Base-by-base conservation (phyloP, 345 rosid genomes). In the Mangifera indica region DNA sequence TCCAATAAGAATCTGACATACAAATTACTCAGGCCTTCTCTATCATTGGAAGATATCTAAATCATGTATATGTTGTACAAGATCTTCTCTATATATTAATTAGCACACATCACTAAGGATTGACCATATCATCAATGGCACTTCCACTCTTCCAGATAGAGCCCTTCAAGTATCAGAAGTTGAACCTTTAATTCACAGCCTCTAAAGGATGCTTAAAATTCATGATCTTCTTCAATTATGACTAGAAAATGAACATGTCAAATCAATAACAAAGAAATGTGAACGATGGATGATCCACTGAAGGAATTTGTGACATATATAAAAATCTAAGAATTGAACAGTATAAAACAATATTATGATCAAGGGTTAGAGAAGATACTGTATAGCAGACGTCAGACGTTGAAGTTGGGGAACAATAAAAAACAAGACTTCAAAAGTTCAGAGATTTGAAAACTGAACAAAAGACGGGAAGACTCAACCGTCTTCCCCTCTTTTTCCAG, bases 121-220 rank as follows among this genome's bases (percentile, higher is more conserved):
- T 32, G 60, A 56, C 60, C 32, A 58, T 58, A 10, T 25, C 62
- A 58, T n/a, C 13, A 26, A 59, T 59, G 63, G 10, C n/a, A 59
- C 18, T 59, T 58, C 61, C 61, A 26, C n/a, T 25, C 7, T 59
- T 58, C 61, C 61, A 26, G n/a, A 59, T 59, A 22, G 3, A 14
- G 63, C 63, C 40, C 10, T 29, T 26, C 14, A 59, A 26, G 63
- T 1, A 58, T 12, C 13, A 34, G 12, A 58, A 10, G 18, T 58
- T 58, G 9, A 26, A 9, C 18, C 34, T 14, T 59, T 14, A 26
- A 11, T 26, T 59, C 42, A 59, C 0, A n/a, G 9, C 42, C n/a
- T 6, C 42, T 13, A 59, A 24, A 26, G 5, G n/a, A 59, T 14
- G 63, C 42, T 11, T 26, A 59, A 59, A 26, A 25, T 14, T 42